Evolutionary conservation across 129 eudicot genomes (phyloP).

Genomic region (Helichrysum umbraculigerum): DNA sequence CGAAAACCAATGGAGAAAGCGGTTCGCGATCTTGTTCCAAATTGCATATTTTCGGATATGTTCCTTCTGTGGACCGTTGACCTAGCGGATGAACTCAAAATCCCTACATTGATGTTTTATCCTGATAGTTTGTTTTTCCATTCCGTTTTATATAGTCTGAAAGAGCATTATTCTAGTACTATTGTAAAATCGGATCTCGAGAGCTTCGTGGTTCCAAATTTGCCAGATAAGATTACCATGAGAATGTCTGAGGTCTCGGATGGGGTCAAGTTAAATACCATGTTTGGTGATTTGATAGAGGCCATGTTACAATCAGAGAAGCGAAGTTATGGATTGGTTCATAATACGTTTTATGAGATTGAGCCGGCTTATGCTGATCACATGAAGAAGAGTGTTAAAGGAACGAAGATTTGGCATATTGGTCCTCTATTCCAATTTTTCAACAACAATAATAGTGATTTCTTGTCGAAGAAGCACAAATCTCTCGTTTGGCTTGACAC

Average conservation of each 20-base stretch:
- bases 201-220: conserved; percentile 32
- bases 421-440: conserved; percentile 42
- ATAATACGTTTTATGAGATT: conserved; percentile 44
- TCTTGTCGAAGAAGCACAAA: background rate
- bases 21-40: conserved; percentile 27
- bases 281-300: background rate
- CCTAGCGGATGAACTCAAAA: conserved; percentile 41
- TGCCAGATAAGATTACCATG: conserved; percentile 42
- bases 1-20: conserved; percentile 14
- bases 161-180: conserved; percentile 24
- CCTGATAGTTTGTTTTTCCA: conserved; percentile 23
- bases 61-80: conserved; percentile 51
- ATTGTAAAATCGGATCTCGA: conserved; percentile 31
- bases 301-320: conserved; percentile 19
- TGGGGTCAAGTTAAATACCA: background rate
- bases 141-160: conserved; percentile 29
- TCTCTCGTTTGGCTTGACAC: conserved; percentile 47
- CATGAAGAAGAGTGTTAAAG: conserved; percentile 12
- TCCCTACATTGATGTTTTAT: conserved; percentile 44
- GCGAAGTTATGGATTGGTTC: conserved; percentile 44
- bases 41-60: conserved; percentile 50
- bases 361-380: conserved; percentile 49
- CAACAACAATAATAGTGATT: background rate
- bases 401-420: conserved; percentile 34
- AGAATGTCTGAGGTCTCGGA: conserved; percentile 37